phyloP scores from a whole-genome alignment of 1,139 yeast genomes.

The Yamadazyma trypodendri region DNA sequence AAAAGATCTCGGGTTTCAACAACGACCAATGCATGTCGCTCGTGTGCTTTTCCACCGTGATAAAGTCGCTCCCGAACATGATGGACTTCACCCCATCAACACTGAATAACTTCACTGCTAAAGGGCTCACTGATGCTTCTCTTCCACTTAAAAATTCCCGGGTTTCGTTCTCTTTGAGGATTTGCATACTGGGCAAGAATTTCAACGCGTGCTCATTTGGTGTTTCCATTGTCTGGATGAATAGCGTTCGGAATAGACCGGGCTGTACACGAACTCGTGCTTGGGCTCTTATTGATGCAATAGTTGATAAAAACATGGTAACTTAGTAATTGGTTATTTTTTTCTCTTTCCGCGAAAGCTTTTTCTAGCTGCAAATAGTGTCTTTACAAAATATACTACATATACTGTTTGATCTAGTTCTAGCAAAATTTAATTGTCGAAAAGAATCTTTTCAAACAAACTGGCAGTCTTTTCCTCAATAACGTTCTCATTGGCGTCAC shows the following conservation, averaged over 20 bases:
- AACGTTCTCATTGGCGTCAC: slow-evolving; percentile 38
- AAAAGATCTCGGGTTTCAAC: slow-evolving; percentile 84
- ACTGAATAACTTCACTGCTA: slow-evolving; percentile 52
- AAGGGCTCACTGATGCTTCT: slow-evolving; percentile 55
- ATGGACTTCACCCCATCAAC: slow-evolving; percentile 52
- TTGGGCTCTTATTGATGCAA: slow-evolving; percentile 3
- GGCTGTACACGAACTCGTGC: not conserved
- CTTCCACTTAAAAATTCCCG: slow-evolving; percentile 54
- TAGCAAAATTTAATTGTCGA: slow-evolving; percentile 17
- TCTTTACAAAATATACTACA: not conserved
- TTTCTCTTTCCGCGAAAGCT: not conserved
- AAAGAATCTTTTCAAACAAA: slow-evolving; percentile 52
- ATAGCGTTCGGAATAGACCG: slow-evolving; percentile 22
- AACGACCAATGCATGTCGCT: slow-evolving; percentile 64
- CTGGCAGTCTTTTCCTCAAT: slow-evolving; percentile 55
- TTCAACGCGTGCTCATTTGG: slow-evolving; percentile 50
- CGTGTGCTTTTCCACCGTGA: slow-evolving; percentile 74
- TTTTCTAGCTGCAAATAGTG: not conserved
- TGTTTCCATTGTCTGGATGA: slow-evolving; percentile 43
- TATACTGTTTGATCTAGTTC: too few species aligned
- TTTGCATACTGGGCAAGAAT: slow-evolving; percentile 45
- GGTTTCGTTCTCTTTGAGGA: slow-evolving; percentile 47
- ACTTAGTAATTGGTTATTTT: slow-evolving; percentile 4
- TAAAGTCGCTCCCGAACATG: slow-evolving; percentile 62
- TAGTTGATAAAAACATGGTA: slow-evolving; percentile 12